phyloP scores from a whole-genome alignment of 495 filamentous ascomycete genomes.

The Tuber brumale region DNA sequence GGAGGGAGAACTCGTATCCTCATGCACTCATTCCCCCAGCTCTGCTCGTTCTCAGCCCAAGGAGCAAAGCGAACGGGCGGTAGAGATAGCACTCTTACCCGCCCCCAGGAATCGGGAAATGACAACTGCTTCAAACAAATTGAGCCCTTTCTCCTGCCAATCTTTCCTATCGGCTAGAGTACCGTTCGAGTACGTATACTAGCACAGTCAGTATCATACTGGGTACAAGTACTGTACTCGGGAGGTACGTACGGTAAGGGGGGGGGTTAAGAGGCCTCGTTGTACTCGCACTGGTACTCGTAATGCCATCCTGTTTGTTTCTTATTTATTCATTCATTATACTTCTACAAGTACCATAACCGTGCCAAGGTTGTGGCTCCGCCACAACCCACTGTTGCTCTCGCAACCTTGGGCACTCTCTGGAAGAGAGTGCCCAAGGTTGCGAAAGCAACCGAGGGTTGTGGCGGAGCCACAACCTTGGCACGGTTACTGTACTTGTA shows the following conservation, averaged over 20 bases:
- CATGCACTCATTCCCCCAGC: not conserved
- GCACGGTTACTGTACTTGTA: too few species aligned
- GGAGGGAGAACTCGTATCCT: not conserved
- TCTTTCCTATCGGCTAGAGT: not conserved
- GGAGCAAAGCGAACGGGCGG: not conserved
- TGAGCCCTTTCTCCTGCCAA: not conserved
- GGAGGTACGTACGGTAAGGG: not conserved
- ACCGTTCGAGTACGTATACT: not conserved
- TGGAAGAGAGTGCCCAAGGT: too few species aligned
- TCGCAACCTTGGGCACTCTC: too few species aligned
- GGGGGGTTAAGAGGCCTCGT: not conserved
- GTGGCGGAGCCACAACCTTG: too few species aligned
- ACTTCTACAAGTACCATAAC: not conserved
- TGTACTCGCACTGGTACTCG: not conserved
- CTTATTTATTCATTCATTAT: not conserved
- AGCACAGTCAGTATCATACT: too few species aligned
- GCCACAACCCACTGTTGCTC: too few species aligned
- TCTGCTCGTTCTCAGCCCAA: not conserved
- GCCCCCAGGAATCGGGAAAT: not conserved
- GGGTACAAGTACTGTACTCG: not conserved
- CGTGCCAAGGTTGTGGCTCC: too few species aligned
- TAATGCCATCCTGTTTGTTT: not conserved
- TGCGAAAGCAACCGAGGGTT: too few species aligned
- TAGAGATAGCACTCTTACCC: not conserved
- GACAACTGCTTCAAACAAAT: not conserved